Evolutionary conservation across 495 filamentous ascomycete genomes (phyloP), one percentile per base, ranked within the genome.

Genomic region (Penicillium cataractarum): DNA sequence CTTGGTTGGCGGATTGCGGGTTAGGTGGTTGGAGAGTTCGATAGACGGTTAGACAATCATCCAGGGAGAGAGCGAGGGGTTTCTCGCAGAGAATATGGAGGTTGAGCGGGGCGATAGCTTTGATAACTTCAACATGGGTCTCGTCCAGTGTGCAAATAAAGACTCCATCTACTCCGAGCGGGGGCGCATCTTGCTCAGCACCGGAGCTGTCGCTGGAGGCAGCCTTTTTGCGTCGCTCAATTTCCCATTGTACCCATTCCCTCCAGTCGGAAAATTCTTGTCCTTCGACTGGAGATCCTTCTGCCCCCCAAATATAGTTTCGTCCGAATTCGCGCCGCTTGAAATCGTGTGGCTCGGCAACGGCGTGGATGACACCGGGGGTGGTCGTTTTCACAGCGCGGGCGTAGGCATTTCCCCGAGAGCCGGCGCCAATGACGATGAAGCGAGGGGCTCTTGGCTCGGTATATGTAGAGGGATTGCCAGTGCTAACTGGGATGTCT

Each of bases 81-180:
- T 99, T 99, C 79, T 99, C 96, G 78, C 92, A 94, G 78, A 97
- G 89, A 57, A 98, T 87, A 72, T 97, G 92, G 27, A 95, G 74
- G 6, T 83, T 78, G 0, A 96, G 79, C 3, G 83, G 82, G 3
- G 88, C 87, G 32, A 96, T 79, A 0, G 83, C 88, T 15, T 84
- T 75, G 24, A 95, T 82, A n/a, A 94, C 87, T 56, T 91, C 90
- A 6, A 84, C 84, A 73, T 99, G 95, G 65, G 89, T 88, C 71
- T 96, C 90, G 73, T 99, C 95, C 24, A 92, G 81, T 1, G 93
- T 92, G 71, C 93, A 97, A 42, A 99, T 84, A 65, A 97, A 92
- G 29, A 89, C 87, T 0, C 89, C 94, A 72, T 97, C 91, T 2
- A 97, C 74, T 4, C 76, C 73, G 2, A 51, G n/a, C n/a, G n/a